Percentiles rank a stretch among this genome's conserved stretches.
Evolutionary conservation across 2,329 filamentous ascomycete species (phyloP).

Genomic region (Fusarium mexicanum): DNA sequence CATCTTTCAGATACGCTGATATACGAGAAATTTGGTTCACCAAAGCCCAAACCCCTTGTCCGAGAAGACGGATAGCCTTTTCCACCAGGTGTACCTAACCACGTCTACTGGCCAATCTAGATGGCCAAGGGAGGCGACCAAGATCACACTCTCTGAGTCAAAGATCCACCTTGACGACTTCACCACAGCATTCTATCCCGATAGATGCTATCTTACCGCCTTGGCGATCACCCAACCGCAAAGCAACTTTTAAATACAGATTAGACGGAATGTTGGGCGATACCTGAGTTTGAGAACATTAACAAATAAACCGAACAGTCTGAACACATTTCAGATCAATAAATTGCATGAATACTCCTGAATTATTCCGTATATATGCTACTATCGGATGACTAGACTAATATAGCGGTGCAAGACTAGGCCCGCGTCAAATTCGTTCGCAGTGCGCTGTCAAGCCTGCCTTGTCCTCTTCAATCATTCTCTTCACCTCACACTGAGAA

Average conservation of each 20-base stretch:
- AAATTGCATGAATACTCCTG: rapidly evolving
- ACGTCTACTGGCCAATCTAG: conserved; percentile 46
- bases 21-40: conserved; percentile 38
- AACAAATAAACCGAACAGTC: rapidly evolving
- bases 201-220: conserved; percentile 6
- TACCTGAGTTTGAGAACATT: neutral
- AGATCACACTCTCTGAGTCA: conserved; percentile 39
- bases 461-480: neutral
- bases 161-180: conserved; percentile 46
- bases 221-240: neutral
- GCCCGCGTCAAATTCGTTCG: neutral
- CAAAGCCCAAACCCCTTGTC: conserved; percentile 30
- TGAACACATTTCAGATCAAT: rapidly evolving
- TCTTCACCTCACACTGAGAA: neutral
- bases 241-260: neutral
- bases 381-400: too few species aligned
- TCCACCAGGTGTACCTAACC: conserved; percentile 41
- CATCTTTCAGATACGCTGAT: conserved; percentile 34
- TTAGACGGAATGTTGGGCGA: conserved; percentile 9
- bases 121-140: conserved; percentile 45
- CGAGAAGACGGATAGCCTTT: conserved; percentile 26
- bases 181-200: conserved; percentile 46
- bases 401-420: too few species aligned
- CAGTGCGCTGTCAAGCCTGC: neutral
- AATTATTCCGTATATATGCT: too few species aligned